Percentiles rank a stretch among this genome's conserved stretches.
Conservation (phyloP, 176 grass and related monocot genomes). For the Typha latifolia region DNA sequence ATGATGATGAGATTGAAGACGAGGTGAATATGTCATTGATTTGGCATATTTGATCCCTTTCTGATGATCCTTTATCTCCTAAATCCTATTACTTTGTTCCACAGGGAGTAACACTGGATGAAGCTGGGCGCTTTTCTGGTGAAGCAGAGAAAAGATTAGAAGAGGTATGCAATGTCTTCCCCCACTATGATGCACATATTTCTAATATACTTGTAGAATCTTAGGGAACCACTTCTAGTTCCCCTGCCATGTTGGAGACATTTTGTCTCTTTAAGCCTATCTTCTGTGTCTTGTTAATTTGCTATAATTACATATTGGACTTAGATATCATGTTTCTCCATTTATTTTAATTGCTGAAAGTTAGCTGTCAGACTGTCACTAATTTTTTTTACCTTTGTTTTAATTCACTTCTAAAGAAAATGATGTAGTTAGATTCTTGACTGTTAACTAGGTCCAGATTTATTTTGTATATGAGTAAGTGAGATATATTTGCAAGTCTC, state of each 20-base stretch:
- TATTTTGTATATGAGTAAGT: background rate
- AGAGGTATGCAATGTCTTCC: constrained; percentile 39
- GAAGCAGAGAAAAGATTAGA: constrained; percentile 75
- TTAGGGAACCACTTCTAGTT: no score
- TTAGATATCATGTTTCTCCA: no score
- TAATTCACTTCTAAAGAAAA: background rate
- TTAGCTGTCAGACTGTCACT: background rate
- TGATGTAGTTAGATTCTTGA: background rate
- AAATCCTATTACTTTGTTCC: constrained; percentile 18
- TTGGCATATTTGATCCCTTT: constrained; percentile 8
- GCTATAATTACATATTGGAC: no score
- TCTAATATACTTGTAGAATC: background rate
- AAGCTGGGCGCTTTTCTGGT: constrained; percentile 60
- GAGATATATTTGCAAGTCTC: background rate
- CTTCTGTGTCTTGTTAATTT: no score
- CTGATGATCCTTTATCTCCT: constrained; percentile 1
- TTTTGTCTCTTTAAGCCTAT: no score
- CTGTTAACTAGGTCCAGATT: background rate
- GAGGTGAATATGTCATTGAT: constrained; percentile 40
- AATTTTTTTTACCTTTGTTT: background rate
- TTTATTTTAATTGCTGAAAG: background rate
- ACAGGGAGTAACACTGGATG: constrained; percentile 77
- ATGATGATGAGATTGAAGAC: constrained; percentile 70
- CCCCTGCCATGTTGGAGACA: no score
- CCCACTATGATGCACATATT: background rate